These are phyloP conservation scores for Stylosanthes scabra DNA, from an alignment of 331 rosid genomes.

Conservation along the genomic window DNA sequence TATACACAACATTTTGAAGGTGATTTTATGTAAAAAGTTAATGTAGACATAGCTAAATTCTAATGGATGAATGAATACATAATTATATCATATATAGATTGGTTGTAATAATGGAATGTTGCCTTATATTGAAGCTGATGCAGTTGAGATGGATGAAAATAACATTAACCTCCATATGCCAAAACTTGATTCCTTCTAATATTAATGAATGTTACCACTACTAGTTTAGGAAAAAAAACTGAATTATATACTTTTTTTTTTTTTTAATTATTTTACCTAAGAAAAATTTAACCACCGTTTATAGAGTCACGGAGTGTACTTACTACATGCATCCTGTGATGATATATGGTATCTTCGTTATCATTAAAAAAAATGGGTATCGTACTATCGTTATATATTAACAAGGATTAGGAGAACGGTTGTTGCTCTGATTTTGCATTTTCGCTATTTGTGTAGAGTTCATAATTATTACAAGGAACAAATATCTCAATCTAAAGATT, in stretches of 20 bases:
- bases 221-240: no score
- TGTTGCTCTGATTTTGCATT: background rate
- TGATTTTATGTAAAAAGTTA: background rate
- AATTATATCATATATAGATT: background rate
- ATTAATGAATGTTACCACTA: no score
- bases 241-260: no score
- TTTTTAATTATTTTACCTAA: no score
- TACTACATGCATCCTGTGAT: no score
- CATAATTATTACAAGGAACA: background rate
- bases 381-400: background rate
- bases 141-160: background rate
- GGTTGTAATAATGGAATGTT: background rate
- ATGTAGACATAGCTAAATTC: background rate
- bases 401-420: background rate
- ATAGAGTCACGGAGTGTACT: no score
- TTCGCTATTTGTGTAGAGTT: background rate
- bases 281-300: no score
- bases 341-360: no score
- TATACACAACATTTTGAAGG: no score
- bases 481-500: background rate
- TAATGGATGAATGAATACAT: background rate
- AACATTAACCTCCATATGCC: background rate
- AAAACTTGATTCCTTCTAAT: background rate
- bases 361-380: background rate
- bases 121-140: background rate